Base-by-base conservation (phyloP, 495 filamentous ascomycete genomes). In the Penicillium coffeae region DNA sequence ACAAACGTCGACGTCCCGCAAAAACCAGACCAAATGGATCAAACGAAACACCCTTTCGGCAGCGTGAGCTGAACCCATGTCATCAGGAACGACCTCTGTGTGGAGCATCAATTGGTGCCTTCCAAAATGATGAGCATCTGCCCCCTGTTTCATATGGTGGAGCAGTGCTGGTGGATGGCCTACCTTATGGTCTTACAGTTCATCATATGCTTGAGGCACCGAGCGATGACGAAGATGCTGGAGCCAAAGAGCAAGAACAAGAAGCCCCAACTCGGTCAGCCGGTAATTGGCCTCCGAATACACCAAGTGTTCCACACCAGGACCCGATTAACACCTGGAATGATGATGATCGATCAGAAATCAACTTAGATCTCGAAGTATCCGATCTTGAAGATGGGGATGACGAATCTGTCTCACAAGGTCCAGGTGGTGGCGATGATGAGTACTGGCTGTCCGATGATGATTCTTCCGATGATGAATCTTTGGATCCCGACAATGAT, bases 201-300 rank as follows among this genome's bases (percentile, higher is more conserved):
- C 92, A 97, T 54, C 92, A 97, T 62, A 88, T 97, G 83, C 76
- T 97, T 1, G 92, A 97, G 54, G 81, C 86, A 13, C 87, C 86
- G 3, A 87, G 85, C 21, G 78, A 84, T 13, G 79, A 81, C 34
- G 78, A 83, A 37, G 66, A 62, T 13, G 38, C 38, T 10, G 65
- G 56, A 4, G 13, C 6, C 13, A 7, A 25, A 2, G 59, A 68
- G n/a, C 40, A 63, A 25, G 60, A 70, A 22, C 50, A 51, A 10
- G 59, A 63, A 22, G 51, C 42, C 3, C 70, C 69, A 12, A 48
- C 60, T 0, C 62, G 70, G 8, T 75, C 71, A 2, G 54, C 68
- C 6, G 68, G 64, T 10, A 66, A 69, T 20, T 60, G 66, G 56
- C 50, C 62, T 10, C 58, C 52, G 7, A 53, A 60, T 38, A 35